Evolutionary conservation across 371 early-diverging fungal genomes (phyloP).

Genomic region (Saksenaea vasiformis): DNA sequence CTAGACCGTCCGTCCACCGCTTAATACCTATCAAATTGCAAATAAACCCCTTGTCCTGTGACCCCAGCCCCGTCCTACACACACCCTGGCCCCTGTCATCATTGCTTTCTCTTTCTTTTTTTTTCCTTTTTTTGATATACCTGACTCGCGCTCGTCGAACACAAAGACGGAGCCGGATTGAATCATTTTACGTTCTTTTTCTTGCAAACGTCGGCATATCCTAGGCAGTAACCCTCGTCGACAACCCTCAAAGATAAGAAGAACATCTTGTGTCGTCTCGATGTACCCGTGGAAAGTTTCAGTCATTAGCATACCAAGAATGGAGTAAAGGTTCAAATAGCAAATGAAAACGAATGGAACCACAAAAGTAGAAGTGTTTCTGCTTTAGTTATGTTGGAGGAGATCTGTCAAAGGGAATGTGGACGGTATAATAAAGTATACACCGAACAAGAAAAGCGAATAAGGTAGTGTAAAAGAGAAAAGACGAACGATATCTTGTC

Average conservation of each 20-base stretch:
- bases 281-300: constrained; percentile 59
- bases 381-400: not conserved
- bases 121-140: constrained; percentile 8
- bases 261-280: constrained; percentile 61
- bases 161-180: constrained; percentile 70
- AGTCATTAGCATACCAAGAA: constrained; percentile 17
- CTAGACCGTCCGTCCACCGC: constrained; percentile 76
- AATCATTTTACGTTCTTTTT: constrained; percentile 60
- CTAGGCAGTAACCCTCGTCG: constrained; percentile 58
- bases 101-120: not conserved
- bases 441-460: not conserved
- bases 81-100: constrained; percentile 6
- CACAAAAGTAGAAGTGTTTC: not conserved
- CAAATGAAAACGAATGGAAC: not conserved
- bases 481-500: constrained; percentile 2
- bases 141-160: constrained; percentile 72
- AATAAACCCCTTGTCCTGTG: constrained; percentile 7
- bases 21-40: constrained; percentile 54
- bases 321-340: not conserved
- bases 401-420: not conserved
- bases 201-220: constrained; percentile 62
- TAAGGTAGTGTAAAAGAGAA: not conserved
- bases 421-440: not conserved
- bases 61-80: constrained; percentile 2
- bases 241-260: constrained; percentile 70